phyloP scores from a whole-genome alignment of 1,284 basidiomycete species.

The Apiotrichum laibachii region DNA sequence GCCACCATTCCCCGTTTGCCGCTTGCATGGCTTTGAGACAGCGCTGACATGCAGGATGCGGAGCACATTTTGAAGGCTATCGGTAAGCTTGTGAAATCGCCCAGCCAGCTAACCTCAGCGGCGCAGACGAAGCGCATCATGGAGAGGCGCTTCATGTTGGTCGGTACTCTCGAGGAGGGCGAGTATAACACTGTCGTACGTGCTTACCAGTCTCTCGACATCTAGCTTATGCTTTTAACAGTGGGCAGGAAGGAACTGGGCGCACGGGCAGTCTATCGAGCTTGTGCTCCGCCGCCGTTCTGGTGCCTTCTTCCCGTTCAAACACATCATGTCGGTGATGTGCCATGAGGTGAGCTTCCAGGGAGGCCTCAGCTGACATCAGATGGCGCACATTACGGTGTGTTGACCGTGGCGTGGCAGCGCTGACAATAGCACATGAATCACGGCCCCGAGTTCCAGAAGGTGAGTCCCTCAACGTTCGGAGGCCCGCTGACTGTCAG shows the following conservation, averaged over 20 bases:
- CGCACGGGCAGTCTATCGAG: conserved; percentile 51
- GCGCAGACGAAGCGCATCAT: conserved; percentile 48
- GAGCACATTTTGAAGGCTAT: conserved; percentile 48
- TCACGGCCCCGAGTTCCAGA: conserved; percentile 48
- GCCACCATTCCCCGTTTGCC: background rate
- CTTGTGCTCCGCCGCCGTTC: conserved; percentile 48
- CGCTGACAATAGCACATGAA: conserved; percentile 47
- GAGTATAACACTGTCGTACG: conserved; percentile 46
- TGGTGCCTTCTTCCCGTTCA: conserved; percentile 46
- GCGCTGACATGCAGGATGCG: conserved; percentile 26
- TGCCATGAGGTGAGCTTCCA: conserved; percentile 46
- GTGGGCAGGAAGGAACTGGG: conserved; percentile 52
- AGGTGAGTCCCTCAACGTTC: conserved; percentile 22
- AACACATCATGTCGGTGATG: conserved; percentile 48
- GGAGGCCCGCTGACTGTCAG: conserved; percentile 19
- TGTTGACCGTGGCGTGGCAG: background rate
- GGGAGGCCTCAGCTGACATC: conserved; percentile 1
- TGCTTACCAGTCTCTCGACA: background rate
- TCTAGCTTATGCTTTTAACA: conserved; percentile 12
- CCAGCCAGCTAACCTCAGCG: conserved; percentile 8
- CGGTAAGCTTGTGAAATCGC: conserved; percentile 29
- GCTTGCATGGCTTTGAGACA: background rate
- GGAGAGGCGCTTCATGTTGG: conserved; percentile 45
- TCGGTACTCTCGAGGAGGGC: conserved; percentile 48
- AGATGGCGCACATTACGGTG: conserved; percentile 51